Evolutionary conservation across 2,329 filamentous ascomycete species (phyloP), one percentile per base, ranked within the genome.

Genomic region (Stromatinia cepivora): DNA sequence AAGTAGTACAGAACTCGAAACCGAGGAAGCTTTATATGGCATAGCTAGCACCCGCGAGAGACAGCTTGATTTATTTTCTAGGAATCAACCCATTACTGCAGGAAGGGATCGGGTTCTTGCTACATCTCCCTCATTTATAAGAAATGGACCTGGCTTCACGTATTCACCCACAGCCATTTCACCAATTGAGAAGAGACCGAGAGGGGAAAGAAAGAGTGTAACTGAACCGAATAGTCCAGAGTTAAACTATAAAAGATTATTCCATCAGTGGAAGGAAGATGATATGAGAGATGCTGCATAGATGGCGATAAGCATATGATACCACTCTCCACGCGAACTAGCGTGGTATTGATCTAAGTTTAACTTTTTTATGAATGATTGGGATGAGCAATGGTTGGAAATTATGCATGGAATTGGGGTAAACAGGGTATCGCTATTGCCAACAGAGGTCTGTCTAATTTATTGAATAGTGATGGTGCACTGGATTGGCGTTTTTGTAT

Each of bases 61-160:
- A 7, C 70, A 71, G 10, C 42, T 76, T 25, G 76, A 77, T 71
- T 73, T 75, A 56, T 77, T 77, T 70, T 75, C 75, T 1, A 64
- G 56, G 22, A 75, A 70, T 48, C 76, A 78, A 54, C 77, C 75
- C 1, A 69, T 77, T 20, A 77, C 77, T 25, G 56, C 73, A 10
- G 67, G 66, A 20, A 73, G 74, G 6, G 77, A 77, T 65, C 73
- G 72, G 17, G 69, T 78, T 45, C 72, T 78, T 11, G 76, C 76
- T 15, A 77, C 76, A 3, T 73, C 72, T 31, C 76, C 76, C 20
- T 70, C 72, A 0, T 50, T 57, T 5, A 67, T 56, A 20, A 68
- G 36, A 54, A 62, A 64, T 64, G 36, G 70, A 61, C 42, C 69
- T 6, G 72, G 70, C 2, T 54, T 72, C 28, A 36, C 28, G 0